Evolutionary conservation across 2,329 filamentous ascomycete genomes (phyloP).

Genomic region (Tolypocladium pustulatum): DNA sequence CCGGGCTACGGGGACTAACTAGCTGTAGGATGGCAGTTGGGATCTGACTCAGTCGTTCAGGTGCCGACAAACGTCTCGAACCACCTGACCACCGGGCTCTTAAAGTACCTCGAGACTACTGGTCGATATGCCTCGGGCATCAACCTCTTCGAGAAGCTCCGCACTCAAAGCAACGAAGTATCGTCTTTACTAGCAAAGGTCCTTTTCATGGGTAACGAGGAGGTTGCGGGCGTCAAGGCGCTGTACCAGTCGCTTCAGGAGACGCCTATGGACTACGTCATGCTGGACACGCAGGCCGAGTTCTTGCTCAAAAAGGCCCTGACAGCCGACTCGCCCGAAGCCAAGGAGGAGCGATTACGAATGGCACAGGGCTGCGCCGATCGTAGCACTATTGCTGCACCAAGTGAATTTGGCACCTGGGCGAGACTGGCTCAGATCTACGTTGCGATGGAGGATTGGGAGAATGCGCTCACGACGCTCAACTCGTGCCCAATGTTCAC

Average conservation of each 20-base stretch:
- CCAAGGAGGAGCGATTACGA: conserved; percentile 58
- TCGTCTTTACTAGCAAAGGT: conserved; percentile 87
- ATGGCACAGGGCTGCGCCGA: conserved; percentile 91
- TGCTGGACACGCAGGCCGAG: conserved; percentile 87
- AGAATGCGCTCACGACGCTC: conserved; percentile 84
- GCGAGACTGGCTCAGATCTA: conserved; percentile 89
- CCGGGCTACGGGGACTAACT: conserved; percentile 8
- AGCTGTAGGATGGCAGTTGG: conserved; percentile 73
- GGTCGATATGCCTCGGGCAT: conserved; percentile 91
- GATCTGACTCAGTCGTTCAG: conserved; percentile 93
- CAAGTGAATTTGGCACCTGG: conserved; percentile 96
- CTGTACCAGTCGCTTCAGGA: conserved; percentile 83
- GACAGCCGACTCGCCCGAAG: conserved; percentile 39
- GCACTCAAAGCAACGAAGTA: conserved; percentile 82
- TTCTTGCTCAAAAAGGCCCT: conserved; percentile 80
- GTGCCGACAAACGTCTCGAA: conserved; percentile 96
- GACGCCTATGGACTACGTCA: conserved; percentile 93
- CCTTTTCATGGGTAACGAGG: conserved; percentile 88
- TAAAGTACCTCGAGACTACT: conserved; percentile 92
- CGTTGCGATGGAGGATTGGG: conserved; percentile 90
- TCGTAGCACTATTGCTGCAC: conserved; percentile 85
- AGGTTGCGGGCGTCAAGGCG: conserved; percentile 86
- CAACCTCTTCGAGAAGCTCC: conserved; percentile 94
- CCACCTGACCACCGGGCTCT: conserved; percentile 82
- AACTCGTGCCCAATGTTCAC: conserved; percentile 99